phyloP scores from a whole-genome alignment of 2,329 filamentous ascomycete species.

The Claviceps capensis region DNA sequence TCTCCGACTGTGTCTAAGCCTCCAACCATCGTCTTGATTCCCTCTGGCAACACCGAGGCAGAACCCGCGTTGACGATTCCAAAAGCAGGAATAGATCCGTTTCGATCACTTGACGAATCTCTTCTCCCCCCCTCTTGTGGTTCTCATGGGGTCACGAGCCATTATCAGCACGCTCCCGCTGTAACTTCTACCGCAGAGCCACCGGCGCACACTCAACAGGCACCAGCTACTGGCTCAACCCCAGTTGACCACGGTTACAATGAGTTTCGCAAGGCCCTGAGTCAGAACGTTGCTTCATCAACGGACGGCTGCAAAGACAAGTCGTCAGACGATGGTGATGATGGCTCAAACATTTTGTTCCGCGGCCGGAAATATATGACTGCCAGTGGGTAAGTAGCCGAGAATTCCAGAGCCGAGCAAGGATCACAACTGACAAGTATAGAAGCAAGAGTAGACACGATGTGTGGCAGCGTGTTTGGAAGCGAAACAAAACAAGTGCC shows the following conservation, averaged over 20 bases:
- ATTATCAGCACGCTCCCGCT: slow-evolving; percentile 19
- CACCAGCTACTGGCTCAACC: slow-evolving; percentile 11
- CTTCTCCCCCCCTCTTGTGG: slow-evolving; percentile 11
- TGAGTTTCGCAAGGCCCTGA: slow-evolving; percentile 15
- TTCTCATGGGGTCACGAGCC: slow-evolving; percentile 16
- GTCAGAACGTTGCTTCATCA: slow-evolving; percentile 1
- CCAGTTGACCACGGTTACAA: slow-evolving; percentile 14
- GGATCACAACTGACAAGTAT: neutral
- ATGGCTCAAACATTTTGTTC: slow-evolving; percentile 23
- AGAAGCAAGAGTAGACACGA: slow-evolving; percentile 27
- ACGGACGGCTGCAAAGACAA: slow-evolving; percentile 11
- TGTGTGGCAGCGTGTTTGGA: slow-evolving; percentile 37
- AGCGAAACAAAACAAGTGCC: slow-evolving; percentile 36
- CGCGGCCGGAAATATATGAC: slow-evolving; percentile 20
- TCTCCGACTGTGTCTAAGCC: slow-evolving; percentile 1
- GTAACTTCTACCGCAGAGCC: slow-evolving; percentile 11
- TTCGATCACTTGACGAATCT: slow-evolving; percentile 9
- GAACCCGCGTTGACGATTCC: neutral
- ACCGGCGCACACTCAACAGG: slow-evolving; percentile 10
- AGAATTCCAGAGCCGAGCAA: neutral
- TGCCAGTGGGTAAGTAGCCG: slow-evolving; percentile 17
- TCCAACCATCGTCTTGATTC: neutral
- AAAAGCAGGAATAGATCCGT: slow-evolving; percentile 11
- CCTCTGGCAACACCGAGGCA: slow-evolving; percentile 1
- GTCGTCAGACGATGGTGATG: slow-evolving; percentile 19